These are phyloP conservation scores for Pythium coloratum DNA, from an alignment of 352 stramenopile species.

Conservation along the genomic window DNA sequence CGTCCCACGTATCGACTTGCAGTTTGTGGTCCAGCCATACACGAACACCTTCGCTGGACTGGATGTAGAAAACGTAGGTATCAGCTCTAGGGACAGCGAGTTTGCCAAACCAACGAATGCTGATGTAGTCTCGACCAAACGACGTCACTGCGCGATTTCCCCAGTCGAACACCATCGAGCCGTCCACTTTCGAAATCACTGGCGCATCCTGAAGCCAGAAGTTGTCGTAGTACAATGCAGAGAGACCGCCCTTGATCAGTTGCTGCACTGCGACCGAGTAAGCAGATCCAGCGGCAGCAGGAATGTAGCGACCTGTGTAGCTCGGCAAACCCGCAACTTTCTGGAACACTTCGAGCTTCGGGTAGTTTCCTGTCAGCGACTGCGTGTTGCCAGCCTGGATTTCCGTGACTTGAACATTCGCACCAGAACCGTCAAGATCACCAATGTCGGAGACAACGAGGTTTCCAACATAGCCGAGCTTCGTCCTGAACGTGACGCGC, in stretches of 20 bases:
- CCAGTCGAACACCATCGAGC: slow-evolving; percentile 87
- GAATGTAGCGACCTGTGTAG: slow-evolving; percentile 92
- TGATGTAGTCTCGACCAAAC: slow-evolving; percentile 95
- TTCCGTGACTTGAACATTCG: slow-evolving; percentile 56
- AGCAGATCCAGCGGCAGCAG: slow-evolving; percentile 44
- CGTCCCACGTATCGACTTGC: slow-evolving; percentile 92
- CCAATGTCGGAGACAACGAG: slow-evolving; percentile 36
- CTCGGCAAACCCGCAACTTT: slow-evolving; percentile 91
- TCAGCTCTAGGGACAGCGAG: slow-evolving; percentile 78
- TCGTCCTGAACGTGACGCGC: slow-evolving; percentile 92
- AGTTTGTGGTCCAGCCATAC: slow-evolving; percentile 94
- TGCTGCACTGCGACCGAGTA: slow-evolving; percentile 93
- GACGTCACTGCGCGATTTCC: slow-evolving; percentile 90
- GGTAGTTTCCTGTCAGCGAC: slow-evolving; percentile 81
- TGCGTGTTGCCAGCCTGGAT: slow-evolving; percentile 60
- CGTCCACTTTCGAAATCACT: slow-evolving; percentile 86
- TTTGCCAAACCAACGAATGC: slow-evolving; percentile 94
- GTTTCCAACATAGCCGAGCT: slow-evolving; percentile 77
- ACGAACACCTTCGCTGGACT: slow-evolving; percentile 90
- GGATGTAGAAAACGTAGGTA: slow-evolving; percentile 92
- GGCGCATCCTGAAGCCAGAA: slow-evolving; percentile 94
- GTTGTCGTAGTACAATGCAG: slow-evolving; percentile 95
- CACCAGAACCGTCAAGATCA: slow-evolving; percentile 58
- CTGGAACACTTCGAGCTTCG: slow-evolving; percentile 79
- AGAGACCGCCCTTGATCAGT: slow-evolving; percentile 88